phyloP scores from a whole-genome alignment of 371 early-diverging fungal species.

The Rhizopus stolonifer region DNA sequence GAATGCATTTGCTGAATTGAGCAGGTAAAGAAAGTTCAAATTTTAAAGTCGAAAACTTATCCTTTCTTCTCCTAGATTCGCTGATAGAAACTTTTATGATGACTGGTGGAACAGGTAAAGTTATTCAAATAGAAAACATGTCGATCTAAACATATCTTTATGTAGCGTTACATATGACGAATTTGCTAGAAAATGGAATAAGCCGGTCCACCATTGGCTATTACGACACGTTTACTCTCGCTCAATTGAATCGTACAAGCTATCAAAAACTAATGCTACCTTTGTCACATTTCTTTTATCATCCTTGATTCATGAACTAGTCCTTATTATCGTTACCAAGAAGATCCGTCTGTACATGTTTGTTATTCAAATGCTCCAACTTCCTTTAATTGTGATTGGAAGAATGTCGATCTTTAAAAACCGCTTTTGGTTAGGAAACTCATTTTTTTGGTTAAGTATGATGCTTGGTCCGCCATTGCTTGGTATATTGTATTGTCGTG shows the following conservation, averaged over 20 bases:
- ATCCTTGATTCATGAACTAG: constrained; percentile 88
- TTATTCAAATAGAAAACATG: background rate
- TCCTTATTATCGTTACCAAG: constrained; percentile 75
- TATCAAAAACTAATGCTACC: constrained; percentile 75
- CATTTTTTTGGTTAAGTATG: constrained; percentile 87
- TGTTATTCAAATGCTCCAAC: constrained; percentile 87
- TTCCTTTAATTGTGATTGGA: constrained; percentile 85
- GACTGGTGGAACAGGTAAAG: constrained; percentile 94
- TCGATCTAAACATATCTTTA: background rate
- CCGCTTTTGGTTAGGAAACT: constrained; percentile 73
- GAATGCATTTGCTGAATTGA: constrained; percentile 95
- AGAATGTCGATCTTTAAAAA: constrained; percentile 58
- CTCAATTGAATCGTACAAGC: constrained; percentile 71
- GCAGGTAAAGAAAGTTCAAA: constrained; percentile 51
- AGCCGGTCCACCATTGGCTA: constrained; percentile 94
- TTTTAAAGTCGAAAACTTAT: background rate
- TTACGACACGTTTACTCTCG: constrained; percentile 91
- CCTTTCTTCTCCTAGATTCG: constrained; percentile 59
- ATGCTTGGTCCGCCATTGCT: constrained; percentile 77
- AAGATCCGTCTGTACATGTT: constrained; percentile 82
- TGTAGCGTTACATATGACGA: constrained; percentile 82
- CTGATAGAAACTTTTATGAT: constrained; percentile 97
- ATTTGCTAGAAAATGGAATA: constrained; percentile 98
- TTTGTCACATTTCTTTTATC: constrained; percentile 87
- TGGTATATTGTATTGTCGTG: constrained; percentile 73